Percentiles rank a stretch among this genome's conserved stretches.
phyloP scores from a whole-genome alignment of 371 early-diverging fungal species.

The Mortierella sp. region DNA sequence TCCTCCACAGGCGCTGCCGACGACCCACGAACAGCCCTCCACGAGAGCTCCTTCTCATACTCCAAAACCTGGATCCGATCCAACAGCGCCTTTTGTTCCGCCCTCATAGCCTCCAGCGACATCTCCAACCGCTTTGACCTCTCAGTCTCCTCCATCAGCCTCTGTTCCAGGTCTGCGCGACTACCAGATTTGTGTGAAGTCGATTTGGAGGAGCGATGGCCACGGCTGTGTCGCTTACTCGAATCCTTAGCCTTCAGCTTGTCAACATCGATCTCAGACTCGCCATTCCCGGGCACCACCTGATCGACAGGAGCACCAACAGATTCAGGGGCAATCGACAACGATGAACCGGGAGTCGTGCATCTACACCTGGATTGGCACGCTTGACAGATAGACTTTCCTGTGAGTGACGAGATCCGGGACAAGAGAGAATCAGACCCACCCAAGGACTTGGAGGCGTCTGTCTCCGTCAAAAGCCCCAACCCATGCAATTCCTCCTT shows the following conservation, averaged over 20 bases:
- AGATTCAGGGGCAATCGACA: neutral
- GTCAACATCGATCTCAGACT: neutral
- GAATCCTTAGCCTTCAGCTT: neutral
- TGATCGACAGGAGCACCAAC: neutral
- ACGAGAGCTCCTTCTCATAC: constrained; percentile 30
- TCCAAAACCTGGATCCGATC: constrained; percentile 53
- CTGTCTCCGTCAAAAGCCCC: neutral
- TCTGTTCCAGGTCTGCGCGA: constrained; percentile 30
- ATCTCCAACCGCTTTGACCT: constrained; percentile 47
- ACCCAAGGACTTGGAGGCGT: neutral
- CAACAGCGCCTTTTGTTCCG: constrained; percentile 47
- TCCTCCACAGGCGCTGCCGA: neutral
- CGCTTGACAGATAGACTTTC: constrained; percentile 22
- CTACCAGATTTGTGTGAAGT: constrained; percentile 20
- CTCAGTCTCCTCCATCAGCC: constrained; percentile 25
- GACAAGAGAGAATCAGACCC: neutral
- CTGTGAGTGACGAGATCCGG: neutral
- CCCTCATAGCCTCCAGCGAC: constrained; percentile 45
- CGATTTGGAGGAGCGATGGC: constrained; percentile 32
- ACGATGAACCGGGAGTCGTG: neutral
- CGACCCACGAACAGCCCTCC: neutral
- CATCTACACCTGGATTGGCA: constrained; percentile 41
- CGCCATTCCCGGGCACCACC: neutral
- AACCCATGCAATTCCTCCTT: neutral
- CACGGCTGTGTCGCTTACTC: neutral